These are phyloP conservation scores for Didymosphaeria variabile DNA, from an alignment of 2,329 filamentous ascomycete genomes.

Conservation along the genomic window DNA sequence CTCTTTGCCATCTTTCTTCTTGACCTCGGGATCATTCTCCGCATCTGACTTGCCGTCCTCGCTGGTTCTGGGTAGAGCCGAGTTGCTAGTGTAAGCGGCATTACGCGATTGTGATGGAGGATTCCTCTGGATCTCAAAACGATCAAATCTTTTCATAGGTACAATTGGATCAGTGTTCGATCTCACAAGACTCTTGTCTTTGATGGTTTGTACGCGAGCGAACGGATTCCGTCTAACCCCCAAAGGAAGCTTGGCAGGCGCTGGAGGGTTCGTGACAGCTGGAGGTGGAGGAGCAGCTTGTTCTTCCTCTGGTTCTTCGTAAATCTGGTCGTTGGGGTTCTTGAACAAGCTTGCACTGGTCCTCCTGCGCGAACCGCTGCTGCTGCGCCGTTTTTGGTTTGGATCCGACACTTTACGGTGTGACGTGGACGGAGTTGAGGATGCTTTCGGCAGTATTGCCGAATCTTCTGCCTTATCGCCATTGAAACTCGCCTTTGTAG, in stretches of 20 bases:
- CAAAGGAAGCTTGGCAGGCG: constrained; percentile 54
- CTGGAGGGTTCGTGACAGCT: constrained; percentile 40
- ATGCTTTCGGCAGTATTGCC: constrained; percentile 50
- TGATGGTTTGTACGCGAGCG: constrained; percentile 66
- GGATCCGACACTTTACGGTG: constrained; percentile 30
- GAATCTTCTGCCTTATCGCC: constrained; percentile 26
- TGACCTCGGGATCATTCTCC: constrained; percentile 50
- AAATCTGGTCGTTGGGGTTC: constrained; percentile 80
- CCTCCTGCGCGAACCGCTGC: constrained; percentile 74
- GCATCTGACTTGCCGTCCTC: constrained; percentile 36
- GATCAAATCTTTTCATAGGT: constrained; percentile 54
- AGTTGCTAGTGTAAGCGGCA: constrained; percentile 78
- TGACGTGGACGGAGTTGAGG: constrained; percentile 30
- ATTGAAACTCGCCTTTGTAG: constrained; percentile 32
- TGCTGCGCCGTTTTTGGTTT: constrained; percentile 62
- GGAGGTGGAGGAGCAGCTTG: constrained; percentile 34
- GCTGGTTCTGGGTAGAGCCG: constrained; percentile 46
- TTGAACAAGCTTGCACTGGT: constrained; percentile 75
- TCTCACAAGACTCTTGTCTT: constrained; percentile 55
- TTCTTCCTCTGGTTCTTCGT: constrained; percentile 79
- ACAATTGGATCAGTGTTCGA: constrained; percentile 56
- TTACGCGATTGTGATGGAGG: constrained; percentile 84
- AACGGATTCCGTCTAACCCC: constrained; percentile 71
- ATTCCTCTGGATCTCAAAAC: constrained; percentile 83
- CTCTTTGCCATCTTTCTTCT: constrained; percentile 80